Percentiles rank a stretch among this genome's conserved stretches.
Conservation (phyloP, 768 basidiomycete genomes). For the Obba rivulosa region DNA sequence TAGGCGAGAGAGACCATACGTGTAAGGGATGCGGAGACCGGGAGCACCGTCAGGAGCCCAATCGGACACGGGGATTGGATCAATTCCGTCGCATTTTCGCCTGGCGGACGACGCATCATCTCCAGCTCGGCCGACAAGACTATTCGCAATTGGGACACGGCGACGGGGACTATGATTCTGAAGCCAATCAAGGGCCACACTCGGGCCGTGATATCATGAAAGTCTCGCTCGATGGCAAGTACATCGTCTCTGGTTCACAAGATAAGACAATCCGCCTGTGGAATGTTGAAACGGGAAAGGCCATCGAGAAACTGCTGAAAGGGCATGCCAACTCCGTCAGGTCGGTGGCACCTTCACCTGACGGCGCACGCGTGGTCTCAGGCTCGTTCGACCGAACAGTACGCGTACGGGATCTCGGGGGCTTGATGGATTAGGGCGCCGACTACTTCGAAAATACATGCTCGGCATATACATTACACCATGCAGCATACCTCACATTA, state of each 20-base stretch:
- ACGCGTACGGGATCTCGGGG: too few species aligned
- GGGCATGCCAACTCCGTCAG: too few species aligned
- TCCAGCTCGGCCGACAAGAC: constrained; percentile 22
- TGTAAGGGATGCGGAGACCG: constrained; percentile 10
- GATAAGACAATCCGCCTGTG: not conserved
- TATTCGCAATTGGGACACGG: constrained; percentile 22
- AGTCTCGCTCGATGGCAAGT: not conserved
- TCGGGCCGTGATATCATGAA: not conserved
- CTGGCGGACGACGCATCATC: constrained; percentile 22
- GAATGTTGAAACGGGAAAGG: not conserved
- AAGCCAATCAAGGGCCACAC: not conserved
- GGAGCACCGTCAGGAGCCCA: not conserved
- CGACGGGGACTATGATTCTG: not conserved
- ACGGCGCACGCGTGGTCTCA: too few species aligned
- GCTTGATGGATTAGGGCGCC: too few species aligned
- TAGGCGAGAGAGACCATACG: constrained; percentile 19
- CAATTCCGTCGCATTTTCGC: constrained; percentile 21
- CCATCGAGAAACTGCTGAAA: not conserved
- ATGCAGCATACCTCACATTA: too few species aligned
- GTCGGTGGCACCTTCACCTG: too few species aligned
- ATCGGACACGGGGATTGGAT: constrained; percentile 5
- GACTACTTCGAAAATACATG: too few species aligned
- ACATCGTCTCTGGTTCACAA: not conserved
- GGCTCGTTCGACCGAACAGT: too few species aligned
- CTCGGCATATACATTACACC: too few species aligned